A percentile compares a stretch with the other conserved stretches of the same genome.
These are phyloP conservation scores for Tolypocladium endophyticum DNA, from an alignment of 2,329 filamentous ascomycete genomes.

Conservation along the genomic window DNA sequence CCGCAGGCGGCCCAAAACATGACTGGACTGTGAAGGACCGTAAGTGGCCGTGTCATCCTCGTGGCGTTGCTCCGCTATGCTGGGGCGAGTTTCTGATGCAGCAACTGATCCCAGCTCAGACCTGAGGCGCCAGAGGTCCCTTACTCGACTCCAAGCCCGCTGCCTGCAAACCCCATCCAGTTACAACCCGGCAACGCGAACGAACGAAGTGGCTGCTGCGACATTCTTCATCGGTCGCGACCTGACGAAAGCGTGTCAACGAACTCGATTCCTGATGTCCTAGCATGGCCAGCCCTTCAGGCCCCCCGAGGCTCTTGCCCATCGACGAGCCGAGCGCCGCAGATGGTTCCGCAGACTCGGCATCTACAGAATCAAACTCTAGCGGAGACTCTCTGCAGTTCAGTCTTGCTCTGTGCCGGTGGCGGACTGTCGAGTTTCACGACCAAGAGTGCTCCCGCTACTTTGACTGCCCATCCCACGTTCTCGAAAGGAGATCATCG, in stretches of 20 bases:
- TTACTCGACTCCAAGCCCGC: neutral
- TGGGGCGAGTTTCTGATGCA: neutral
- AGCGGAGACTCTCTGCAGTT: slow-evolving; percentile 17
- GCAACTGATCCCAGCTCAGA: neutral
- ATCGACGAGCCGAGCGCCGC: slow-evolving; percentile 3
- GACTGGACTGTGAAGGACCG: slow-evolving; percentile 3
- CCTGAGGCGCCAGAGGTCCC: neutral
- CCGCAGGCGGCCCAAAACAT: slow-evolving; percentile 2
- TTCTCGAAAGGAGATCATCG: slow-evolving; percentile 25
- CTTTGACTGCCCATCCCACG: slow-evolving; percentile 38
- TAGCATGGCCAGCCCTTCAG: slow-evolving; percentile 22
- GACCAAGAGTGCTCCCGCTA: slow-evolving; percentile 35
- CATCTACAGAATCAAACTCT: slow-evolving; percentile 27
- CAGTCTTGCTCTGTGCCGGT: slow-evolving; percentile 19
- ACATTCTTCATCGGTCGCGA: neutral
- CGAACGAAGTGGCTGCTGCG: neutral
- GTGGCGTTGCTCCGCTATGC: neutral
- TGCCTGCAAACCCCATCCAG: neutral
- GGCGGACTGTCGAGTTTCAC: slow-evolving; percentile 25
- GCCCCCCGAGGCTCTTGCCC: slow-evolving; percentile 12
- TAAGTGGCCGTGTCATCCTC: neutral
- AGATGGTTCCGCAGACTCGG: slow-evolving; percentile 9
- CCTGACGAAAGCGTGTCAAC: neutral
- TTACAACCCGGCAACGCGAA: neutral
- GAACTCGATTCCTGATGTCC: slow-evolving; percentile 8